phyloP scores from a whole-genome alignment of 768 basidiomycete species.

The Boletus rubroflammeus region DNA sequence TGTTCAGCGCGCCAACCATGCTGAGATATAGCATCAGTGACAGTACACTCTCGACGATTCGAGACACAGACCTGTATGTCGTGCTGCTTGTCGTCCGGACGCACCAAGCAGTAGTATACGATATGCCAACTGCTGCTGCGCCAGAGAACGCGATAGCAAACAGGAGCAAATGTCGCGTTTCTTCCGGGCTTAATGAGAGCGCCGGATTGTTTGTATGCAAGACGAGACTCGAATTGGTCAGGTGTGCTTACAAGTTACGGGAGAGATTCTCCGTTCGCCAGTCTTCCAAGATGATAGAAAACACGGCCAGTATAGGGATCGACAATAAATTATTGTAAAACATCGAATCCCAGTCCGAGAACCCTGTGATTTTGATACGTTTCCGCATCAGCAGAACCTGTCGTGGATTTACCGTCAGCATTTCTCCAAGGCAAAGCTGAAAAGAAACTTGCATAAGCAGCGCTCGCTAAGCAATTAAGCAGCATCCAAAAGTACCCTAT shows the following conservation, averaged over 20 bases:
- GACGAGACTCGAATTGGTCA: background rate
- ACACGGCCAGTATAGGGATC: slow-evolving; percentile 82
- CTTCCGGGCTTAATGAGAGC: slow-evolving; percentile 59
- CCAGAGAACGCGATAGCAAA: slow-evolving; percentile 94
- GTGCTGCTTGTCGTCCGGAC: slow-evolving; percentile 94
- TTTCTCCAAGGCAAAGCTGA: background rate
- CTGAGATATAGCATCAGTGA: slow-evolving; percentile 35
- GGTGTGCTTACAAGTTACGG: slow-evolving; percentile 79
- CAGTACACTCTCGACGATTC: background rate
- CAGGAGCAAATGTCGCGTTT: slow-evolving; percentile 73
- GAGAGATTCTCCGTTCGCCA: slow-evolving; percentile 78
- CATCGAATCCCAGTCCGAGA: slow-evolving; percentile 99
- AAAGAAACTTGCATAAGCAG: slow-evolving; percentile 69
- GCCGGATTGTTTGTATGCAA: background rate
- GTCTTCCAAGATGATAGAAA: slow-evolving; percentile 82
- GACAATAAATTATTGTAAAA: slow-evolving; percentile 97
- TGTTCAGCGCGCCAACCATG: slow-evolving; percentile 97
- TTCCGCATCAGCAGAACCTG: slow-evolving; percentile 96
- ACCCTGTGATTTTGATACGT: slow-evolving; percentile 90
- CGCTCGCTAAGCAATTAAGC: slow-evolving; percentile 84
- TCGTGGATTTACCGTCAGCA: background rate
- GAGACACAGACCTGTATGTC: slow-evolving; percentile 77
- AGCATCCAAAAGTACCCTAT: slow-evolving; percentile 97
- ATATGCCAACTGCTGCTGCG: slow-evolving; percentile 96
- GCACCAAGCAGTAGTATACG: slow-evolving; percentile 99